Conservation (phyloP, 2,329 filamentous ascomycete species). For the Kalmusia sp. region DNA sequence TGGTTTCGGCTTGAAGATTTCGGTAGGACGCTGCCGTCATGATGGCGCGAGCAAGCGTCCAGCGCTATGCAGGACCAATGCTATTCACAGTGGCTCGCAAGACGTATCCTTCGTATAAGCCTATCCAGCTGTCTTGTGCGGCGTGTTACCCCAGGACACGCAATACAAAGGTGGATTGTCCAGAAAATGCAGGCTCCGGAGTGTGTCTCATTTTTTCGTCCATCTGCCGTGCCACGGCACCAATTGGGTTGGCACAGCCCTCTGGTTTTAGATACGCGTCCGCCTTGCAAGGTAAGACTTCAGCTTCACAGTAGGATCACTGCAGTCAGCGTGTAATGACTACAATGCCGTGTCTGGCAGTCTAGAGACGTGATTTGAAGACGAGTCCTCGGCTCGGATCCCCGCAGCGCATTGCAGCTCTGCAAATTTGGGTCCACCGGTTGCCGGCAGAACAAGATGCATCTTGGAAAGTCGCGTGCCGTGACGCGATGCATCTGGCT, state of each 20-base stretch:
- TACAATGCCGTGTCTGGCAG: neutral
- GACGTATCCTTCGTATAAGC: no score
- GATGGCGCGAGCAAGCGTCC: no score
- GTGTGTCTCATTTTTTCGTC: no score
- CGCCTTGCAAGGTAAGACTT: neutral
- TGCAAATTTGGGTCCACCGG: slow-evolving; percentile 18
- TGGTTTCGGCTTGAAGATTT: slow-evolving; percentile 17
- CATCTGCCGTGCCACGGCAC: neutral
- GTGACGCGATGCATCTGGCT: neutral
- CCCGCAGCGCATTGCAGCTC: slow-evolving; percentile 14
- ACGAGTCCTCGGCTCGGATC: slow-evolving; percentile 12
- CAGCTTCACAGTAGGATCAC: slow-evolving; percentile 2
- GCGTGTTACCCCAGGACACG: no score
- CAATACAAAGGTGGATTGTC: no score
- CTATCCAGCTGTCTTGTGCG: no score
- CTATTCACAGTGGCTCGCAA: no score
- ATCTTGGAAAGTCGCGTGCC: neutral
- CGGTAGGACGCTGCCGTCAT: neutral
- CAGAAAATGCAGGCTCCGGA: no score
- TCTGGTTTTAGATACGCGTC: neutral
- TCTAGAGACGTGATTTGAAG: slow-evolving; percentile 7
- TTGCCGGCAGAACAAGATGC: slow-evolving; percentile 1
- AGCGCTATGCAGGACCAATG: no score
- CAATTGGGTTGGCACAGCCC: neutral
- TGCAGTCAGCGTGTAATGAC: neutral